Conservation (phyloP, 2,329 filamentous ascomycete species). For the Colletotrichum trifolii region DNA sequence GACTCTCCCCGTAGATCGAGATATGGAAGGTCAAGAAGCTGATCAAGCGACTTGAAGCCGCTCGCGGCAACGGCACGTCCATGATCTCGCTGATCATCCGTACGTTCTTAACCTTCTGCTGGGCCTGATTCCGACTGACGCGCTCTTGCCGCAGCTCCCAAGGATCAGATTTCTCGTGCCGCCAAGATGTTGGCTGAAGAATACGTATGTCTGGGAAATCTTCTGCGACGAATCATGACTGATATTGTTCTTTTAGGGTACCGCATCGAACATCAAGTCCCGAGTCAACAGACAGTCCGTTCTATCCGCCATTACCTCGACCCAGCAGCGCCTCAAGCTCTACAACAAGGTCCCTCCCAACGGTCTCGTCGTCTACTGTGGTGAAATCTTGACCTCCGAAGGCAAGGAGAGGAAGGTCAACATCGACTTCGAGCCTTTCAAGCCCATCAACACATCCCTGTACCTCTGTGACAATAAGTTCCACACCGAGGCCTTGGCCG, state of each 20-base stretch:
- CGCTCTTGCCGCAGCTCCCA: slow-evolving; percentile 75
- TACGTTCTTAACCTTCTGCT: slow-evolving; percentile 48
- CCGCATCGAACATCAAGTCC: slow-evolving; percentile 99
- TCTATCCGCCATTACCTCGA: slow-evolving; percentile 97
- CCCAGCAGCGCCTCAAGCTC: slow-evolving; percentile 97
- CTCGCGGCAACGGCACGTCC: slow-evolving; percentile 97
- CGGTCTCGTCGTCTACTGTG: slow-evolving; percentile 97
- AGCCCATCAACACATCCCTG: slow-evolving; percentile 99
- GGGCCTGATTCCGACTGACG: slow-evolving; percentile 28
- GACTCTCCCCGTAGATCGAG: slow-evolving; percentile 64
- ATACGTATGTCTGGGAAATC: slow-evolving; percentile 73
- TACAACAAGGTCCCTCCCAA: slow-evolving; percentile 99
- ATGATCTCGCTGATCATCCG: slow-evolving; percentile 99
- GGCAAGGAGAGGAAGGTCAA: slow-evolving; percentile 99
- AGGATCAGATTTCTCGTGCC: slow-evolving; percentile 95
- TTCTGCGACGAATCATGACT: slow-evolving; percentile 38
- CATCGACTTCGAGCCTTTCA: slow-evolving; percentile 99
- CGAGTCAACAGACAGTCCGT: slow-evolving; percentile 99
- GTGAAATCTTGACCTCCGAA: slow-evolving; percentile 99
- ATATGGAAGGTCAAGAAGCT: slow-evolving; percentile 99
- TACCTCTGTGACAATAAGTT: slow-evolving; percentile 99
- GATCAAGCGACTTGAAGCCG: slow-evolving; percentile 97
- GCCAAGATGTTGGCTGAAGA: slow-evolving; percentile 99
- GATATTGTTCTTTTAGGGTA: slow-evolving; percentile 72
- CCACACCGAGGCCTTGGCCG: slow-evolving; percentile 95